phyloP scores from a whole-genome alignment of 2,329 filamentous ascomycete species.

The Ascochyta fabae region DNA sequence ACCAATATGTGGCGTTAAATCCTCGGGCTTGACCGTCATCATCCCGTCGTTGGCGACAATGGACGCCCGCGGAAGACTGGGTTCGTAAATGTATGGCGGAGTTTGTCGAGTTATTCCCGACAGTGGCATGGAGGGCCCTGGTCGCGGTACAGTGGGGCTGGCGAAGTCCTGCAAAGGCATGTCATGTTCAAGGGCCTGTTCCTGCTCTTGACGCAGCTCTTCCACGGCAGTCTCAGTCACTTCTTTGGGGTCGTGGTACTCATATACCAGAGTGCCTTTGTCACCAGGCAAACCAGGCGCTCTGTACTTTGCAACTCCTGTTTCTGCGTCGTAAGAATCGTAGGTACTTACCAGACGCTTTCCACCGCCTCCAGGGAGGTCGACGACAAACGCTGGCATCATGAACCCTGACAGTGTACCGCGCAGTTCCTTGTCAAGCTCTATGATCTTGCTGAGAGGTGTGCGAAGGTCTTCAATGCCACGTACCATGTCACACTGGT shows the following conservation, averaged over 20 bases:
- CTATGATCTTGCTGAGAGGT: conserved; percentile 63
- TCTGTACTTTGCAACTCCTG: conserved; percentile 62
- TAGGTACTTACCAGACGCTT: conserved; percentile 65
- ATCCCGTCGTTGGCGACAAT: neutral
- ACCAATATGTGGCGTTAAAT: conserved; percentile 1
- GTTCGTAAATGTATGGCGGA: neutral
- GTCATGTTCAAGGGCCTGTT: conserved; percentile 7
- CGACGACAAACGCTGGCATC: conserved; percentile 68
- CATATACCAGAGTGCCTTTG: conserved; percentile 53
- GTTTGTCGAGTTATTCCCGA: neutral
- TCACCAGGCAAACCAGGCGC: conserved; percentile 61
- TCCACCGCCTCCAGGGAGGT: conserved; percentile 68
- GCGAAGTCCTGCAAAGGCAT: neutral
- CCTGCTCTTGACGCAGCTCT: conserved; percentile 8
- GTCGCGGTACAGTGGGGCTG: neutral
- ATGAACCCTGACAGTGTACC: conserved; percentile 68
- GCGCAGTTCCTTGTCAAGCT: conserved; percentile 64
- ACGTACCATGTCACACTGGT: conserved; percentile 68
- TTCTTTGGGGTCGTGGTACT: conserved; percentile 62
- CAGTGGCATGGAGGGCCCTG: neutral
- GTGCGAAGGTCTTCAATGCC: conserved; percentile 69
- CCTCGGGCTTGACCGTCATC: neutral
- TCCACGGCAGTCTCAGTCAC: neutral
- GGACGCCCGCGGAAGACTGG: neutral
- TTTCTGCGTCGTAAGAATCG: conserved; percentile 60